phyloP scores from a whole-genome alignment of 2,329 filamentous ascomycete genomes.

The Penicillium hordei region DNA sequence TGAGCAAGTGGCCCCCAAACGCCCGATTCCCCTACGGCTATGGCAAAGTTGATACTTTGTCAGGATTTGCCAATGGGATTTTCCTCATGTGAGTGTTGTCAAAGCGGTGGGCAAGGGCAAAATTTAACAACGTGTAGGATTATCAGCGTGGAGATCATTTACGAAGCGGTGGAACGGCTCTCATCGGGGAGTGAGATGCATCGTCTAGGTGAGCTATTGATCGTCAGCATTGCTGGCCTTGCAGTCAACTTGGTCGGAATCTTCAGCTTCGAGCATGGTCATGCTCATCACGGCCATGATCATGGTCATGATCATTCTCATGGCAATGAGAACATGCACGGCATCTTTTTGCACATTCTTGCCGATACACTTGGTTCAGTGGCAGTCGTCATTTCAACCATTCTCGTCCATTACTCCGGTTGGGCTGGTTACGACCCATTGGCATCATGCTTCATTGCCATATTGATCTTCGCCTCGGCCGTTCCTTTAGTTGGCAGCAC shows the following conservation, averaged over 20 bases:
- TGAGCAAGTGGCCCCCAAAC: slow-evolving; percentile 95
- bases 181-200: slow-evolving; percentile 81
- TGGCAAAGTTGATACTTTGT: slow-evolving; percentile 93
- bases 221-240: slow-evolving; percentile 83
- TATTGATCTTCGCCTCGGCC: slow-evolving; percentile 89
- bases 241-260: slow-evolving; percentile 91
- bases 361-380: slow-evolving; percentile 93
- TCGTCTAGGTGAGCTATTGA: slow-evolving; percentile 78
- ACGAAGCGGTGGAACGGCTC: slow-evolving; percentile 87
- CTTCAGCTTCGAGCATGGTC: slow-evolving; percentile 73
- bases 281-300: slow-evolving; percentile 52
- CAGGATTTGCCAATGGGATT: slow-evolving; percentile 93
- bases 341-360: slow-evolving; percentile 92
- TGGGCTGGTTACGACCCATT: slow-evolving; percentile 95
- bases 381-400: slow-evolving; percentile 88
- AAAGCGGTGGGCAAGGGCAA: too few relatives aligned
- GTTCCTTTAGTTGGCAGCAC: slow-evolving; percentile 83
- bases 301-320: slow-evolving; percentile 55
- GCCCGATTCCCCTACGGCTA: slow-evolving; percentile 90
- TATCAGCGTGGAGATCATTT: slow-evolving; percentile 92
- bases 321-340: slow-evolving; percentile 96
- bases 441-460: slow-evolving; percentile 88
- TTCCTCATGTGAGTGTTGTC: slow-evolving; percentile 71
- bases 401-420: slow-evolving; percentile 79
- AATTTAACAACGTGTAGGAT: slow-evolving; percentile 56